Evolutionary conservation across 192 early-diverging fungal genomes (phyloP).

Genomic region (Coemansia sp.): DNA sequence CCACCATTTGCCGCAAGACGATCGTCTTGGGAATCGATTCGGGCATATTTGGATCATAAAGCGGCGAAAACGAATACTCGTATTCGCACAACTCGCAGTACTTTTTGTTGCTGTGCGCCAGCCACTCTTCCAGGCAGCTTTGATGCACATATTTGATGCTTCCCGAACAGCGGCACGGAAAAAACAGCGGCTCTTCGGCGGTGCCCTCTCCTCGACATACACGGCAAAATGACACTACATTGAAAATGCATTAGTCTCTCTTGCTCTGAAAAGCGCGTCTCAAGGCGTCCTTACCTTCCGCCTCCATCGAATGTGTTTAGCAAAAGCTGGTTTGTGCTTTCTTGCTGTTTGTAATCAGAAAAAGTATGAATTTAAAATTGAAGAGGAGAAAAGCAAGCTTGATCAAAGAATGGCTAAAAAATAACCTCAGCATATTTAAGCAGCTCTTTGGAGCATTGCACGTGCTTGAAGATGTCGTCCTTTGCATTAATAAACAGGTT

Average conservation of each 20-base stretch:
- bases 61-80: constrained; percentile 78
- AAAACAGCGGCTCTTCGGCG: constrained; percentile 78
- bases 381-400: constrained; percentile 5
- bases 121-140: constrained; percentile 81
- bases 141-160: constrained; percentile 96
- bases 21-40: constrained; percentile 61
- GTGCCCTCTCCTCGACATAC: constrained; percentile 78
- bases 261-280: background rate
- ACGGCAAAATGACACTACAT: constrained; percentile 70
- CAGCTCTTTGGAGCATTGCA: constrained; percentile 15
- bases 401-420: constrained; percentile 18
- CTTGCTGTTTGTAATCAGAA: background rate
- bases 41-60: constrained; percentile 73
- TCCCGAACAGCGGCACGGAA: constrained; percentile 95
- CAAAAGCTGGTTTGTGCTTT: background rate
- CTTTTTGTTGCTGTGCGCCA: constrained; percentile 71
- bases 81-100: constrained; percentile 90
- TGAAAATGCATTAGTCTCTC: background rate
- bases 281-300: constrained; percentile 22
- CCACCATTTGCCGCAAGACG: constrained; percentile 56
- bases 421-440: constrained; percentile 32
- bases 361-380: constrained; percentile 3
- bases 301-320: constrained; percentile 23
- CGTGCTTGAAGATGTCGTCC: constrained; percentile 23
- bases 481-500: constrained; percentile 40